A percentile compares a stretch with the other conserved stretches of the same genome.
phyloP scores from a whole-genome alignment of 2,329 filamentous ascomycete genomes.

The Microdochium bolleyi region DNA sequence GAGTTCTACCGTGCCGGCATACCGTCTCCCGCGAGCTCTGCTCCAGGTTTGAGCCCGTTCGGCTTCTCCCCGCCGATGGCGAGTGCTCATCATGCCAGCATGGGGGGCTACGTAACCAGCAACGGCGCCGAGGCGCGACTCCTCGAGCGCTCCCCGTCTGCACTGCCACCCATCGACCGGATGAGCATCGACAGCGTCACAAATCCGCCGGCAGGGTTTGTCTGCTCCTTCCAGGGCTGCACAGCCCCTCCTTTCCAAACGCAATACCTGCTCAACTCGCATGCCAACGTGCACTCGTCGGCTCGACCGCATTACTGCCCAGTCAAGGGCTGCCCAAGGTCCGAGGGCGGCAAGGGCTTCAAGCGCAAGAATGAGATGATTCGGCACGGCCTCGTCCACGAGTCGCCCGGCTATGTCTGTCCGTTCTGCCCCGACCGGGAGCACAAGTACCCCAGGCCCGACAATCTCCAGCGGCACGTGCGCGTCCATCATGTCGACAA shows the following conservation, averaged over 20 bases:
- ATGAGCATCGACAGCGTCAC: slow-evolving; percentile 54
- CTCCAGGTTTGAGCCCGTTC: slow-evolving; percentile 30
- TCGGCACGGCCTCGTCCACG: slow-evolving; percentile 77
- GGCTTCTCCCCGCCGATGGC: slow-evolving; percentile 9
- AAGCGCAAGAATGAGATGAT: slow-evolving; percentile 71
- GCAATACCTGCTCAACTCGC: slow-evolving; percentile 69
- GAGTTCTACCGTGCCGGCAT: slow-evolving; percentile 36
- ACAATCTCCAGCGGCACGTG: slow-evolving; percentile 89
- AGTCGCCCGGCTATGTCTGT: slow-evolving; percentile 90
- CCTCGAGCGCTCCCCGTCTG: slow-evolving; percentile 28
- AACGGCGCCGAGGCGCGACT: slow-evolving; percentile 27
- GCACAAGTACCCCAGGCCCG: slow-evolving; percentile 88
- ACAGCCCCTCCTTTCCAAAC: slow-evolving; percentile 70
- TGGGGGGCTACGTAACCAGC: not conserved
- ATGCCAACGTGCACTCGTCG: slow-evolving; percentile 64
- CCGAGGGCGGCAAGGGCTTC: slow-evolving; percentile 58
- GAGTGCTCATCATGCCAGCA: not conserved
- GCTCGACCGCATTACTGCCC: slow-evolving; percentile 59
- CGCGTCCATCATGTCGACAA: slow-evolving; percentile 87
- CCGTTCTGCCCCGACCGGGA: slow-evolving; percentile 92
- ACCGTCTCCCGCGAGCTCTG: slow-evolving; percentile 35
- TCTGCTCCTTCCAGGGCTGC: slow-evolving; percentile 56
- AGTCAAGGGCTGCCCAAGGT: slow-evolving; percentile 53
- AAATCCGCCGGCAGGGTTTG: slow-evolving; percentile 43
- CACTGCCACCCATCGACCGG: slow-evolving; percentile 33